Base-by-base conservation (phyloP, 2,329 filamentous ascomycete species). In the Pestalotiopsis sp. region DNA sequence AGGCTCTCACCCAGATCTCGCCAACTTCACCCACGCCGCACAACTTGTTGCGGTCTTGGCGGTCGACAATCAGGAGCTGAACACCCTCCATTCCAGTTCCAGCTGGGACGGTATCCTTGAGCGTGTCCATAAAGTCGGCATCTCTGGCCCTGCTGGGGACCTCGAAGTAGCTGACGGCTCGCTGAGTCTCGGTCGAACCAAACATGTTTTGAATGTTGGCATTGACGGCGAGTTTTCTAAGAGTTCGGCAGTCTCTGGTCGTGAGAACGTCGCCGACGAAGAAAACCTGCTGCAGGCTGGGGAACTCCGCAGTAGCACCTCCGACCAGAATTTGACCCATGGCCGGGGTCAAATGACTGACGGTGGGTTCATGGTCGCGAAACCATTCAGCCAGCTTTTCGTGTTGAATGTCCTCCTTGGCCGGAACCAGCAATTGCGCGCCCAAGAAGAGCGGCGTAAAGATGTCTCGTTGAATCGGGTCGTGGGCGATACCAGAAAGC, bases 301-400 rank as follows among this genome's bases (percentile, higher is more conserved):
- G 92, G 76, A 98, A 97, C 72, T 92, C 81, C 0, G 93, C 90
- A 3, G 84, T 91, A 27, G 94, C 92, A 73, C 93, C 94, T 58
- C 94, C 95, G n/a, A 95, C 91, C 2, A 98, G 84, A 70, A 98
- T 96, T 75, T 98, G 94, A 67, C 95, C 95, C 95, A 98, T 98
- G 68, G 96, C 96, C 11, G 96, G 96, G 1, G 96, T 99, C 52
- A 98, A 83, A 80, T 98, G 96, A 13, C 92, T 94, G 23, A 94
- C 92, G 17, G 91, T 97, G 2, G 92, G 89, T 67, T 87, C 83
- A 76, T 92, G 88, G 66, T 91, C 88, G 66, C 86, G 85, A 87
- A 98, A 94, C 96, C 96, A 99, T 76, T 97, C 94, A 4, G 91
- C 91, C 14, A 98, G 84, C 74, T 86, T 90, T 81, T 97, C 95